Evolutionary conservation across 78 protist genomes (phyloP).

Genomic region (Protostelium mycophagum): DNA sequence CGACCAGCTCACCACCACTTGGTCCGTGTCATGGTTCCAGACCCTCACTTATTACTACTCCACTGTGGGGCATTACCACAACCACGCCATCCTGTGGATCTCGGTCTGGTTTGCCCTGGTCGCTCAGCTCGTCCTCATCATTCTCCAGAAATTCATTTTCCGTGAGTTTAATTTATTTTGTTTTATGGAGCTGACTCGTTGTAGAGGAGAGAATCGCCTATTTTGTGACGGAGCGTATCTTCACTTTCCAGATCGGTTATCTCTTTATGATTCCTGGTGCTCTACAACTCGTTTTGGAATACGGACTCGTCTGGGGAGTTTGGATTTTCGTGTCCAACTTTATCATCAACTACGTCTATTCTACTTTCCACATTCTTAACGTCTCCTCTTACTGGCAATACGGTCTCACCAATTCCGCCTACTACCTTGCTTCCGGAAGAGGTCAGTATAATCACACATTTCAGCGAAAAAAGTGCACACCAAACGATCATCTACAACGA

Average conservation of each 20-base stretch:
- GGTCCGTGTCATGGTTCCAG: background rate
- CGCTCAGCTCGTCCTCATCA: background rate
- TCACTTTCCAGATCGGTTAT: background rate
- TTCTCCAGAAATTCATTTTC: background rate
- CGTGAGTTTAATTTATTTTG: background rate
- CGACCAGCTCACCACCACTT: background rate
- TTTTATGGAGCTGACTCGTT: background rate
- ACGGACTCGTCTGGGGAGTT: background rate
- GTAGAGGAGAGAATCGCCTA: background rate
- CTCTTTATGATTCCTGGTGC: background rate
- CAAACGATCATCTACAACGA: too few species aligned
- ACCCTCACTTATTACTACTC: background rate
- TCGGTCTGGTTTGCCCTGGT: background rate
- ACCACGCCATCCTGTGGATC: background rate
- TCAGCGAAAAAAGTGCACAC: too few species aligned
- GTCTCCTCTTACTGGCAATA: background rate
- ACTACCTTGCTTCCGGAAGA: background rate
- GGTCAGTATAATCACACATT: too few species aligned
- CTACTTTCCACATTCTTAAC: background rate
- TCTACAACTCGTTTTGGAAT: background rate
- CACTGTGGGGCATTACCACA: background rate
- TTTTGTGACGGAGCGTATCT: background rate
- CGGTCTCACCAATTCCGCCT: conserved; percentile 1
- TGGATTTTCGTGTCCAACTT: background rate
- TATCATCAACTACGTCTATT: background rate